Evolutionary conservation across 2,329 filamentous ascomycete genomes (phyloP), one percentile per base, ranked within the genome.

Genomic region (Aspergillus amoenus): DNA sequence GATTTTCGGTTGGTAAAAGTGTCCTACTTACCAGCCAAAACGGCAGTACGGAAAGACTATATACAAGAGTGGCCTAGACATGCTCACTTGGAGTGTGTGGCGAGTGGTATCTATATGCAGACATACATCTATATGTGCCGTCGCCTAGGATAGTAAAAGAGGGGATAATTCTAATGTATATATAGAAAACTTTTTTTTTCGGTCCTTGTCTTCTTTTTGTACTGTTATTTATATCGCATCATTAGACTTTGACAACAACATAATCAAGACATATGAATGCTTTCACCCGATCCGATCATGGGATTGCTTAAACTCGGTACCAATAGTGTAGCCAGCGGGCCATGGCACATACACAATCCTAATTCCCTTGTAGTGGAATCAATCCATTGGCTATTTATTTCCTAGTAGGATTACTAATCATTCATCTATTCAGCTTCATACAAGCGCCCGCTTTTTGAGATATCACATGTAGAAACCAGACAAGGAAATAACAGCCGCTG

Each of bases 1-100:
- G 68, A 87, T 96, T 3, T 97, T 97, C 84, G 93, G 94, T 13
- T 94, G 88, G 83, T 82, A 81, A 30, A 65, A 3, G 27, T 30
- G 8, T 27, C 27, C 21, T 15, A 15, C 11, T 12, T 4, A 17
- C 4, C 24, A 17, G 21, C 15, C 49, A 8, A 51, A 51, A 32
- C 15, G 27, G 27, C 27, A 30, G 4, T 4, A 30, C 27, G 27
- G 27, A 11, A 30, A n/a, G 3, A 15, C 13, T 15, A 37, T 15
- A 15, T 37, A 15, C 32, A 37, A 11, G 11, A 15, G 32, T 37
- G 32, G 32, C 5, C 9, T 37, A 15, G 13, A 15, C 32, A 37
- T 37, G 13, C 9, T 37, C 32, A 37, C 11, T 37, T 37, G 32
- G 32, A 15, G 11, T 21, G 21, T 3, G 21, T 21, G 21, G 32